phyloP scores from a whole-genome alignment of 164 flowering plant genomes.

The Vitis riparia region DNA sequence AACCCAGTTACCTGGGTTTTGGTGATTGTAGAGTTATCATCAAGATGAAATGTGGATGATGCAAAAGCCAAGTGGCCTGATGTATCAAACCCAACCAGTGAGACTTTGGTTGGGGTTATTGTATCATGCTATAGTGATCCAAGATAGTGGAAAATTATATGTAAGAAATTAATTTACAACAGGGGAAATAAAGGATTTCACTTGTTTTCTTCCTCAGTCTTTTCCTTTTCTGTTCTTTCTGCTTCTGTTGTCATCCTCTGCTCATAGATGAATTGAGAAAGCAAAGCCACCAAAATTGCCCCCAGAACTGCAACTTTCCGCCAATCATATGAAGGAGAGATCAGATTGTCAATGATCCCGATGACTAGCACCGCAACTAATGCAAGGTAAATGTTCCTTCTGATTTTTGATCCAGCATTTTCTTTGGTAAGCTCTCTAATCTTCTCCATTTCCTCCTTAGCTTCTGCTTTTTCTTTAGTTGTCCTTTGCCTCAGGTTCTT shows the following conservation, averaged over 20 bases:
- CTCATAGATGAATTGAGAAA: constrained; percentile 65
- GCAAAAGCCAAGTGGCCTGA: constrained; percentile 57
- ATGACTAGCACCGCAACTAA: constrained; percentile 47
- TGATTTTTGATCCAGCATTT: constrained; percentile 53
- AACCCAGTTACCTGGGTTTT: constrained; percentile 26
- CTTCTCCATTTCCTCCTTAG: constrained; percentile 59
- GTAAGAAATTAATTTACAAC: background rate
- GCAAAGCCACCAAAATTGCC: constrained; percentile 58
- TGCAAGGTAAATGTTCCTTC: constrained; percentile 73
- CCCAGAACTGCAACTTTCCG: constrained; percentile 59
- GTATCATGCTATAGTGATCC: constrained; percentile 35
- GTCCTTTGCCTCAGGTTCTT: constrained; percentile 48
- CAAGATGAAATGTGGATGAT: constrained; percentile 36
- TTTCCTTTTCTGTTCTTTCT: constrained; percentile 28
- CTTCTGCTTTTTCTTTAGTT: constrained; percentile 44
- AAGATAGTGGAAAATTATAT: background rate
- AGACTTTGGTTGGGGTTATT: constrained; percentile 35
- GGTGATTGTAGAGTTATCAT: constrained; percentile 47
- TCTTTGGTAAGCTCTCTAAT: constrained; percentile 44
- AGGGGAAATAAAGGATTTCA: constrained; percentile 3
- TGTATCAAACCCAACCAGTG: constrained; percentile 38
- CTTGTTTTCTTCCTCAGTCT: constrained; percentile 25
- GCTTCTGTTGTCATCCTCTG: constrained; percentile 53
- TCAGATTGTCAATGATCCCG: constrained; percentile 46
- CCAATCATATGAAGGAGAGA: constrained; percentile 61